Percentiles rank a stretch among this genome's conserved stretches.
These are phyloP conservation scores for Panicum miliaceum DNA, from an alignment of 176 grass and related monocot genomes.

Conservation along the genomic window DNA sequence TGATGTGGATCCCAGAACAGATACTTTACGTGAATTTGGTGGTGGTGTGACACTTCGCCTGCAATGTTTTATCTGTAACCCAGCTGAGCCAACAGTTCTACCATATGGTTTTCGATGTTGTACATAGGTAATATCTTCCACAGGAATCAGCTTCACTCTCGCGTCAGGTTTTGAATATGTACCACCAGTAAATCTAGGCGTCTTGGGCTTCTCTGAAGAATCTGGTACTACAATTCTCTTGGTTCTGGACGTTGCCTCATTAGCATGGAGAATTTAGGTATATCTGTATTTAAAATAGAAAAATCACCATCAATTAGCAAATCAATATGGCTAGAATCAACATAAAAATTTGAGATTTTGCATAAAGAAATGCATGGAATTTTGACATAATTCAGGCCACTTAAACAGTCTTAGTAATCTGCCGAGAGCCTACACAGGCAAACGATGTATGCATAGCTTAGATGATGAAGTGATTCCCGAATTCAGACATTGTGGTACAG, in stretches of 20 bases:
- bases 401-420: background rate
- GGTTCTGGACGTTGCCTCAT: background rate
- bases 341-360: slow-evolving; percentile 1
- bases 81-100: slow-evolving; percentile 39
- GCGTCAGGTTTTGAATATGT: slow-evolving; percentile 52
- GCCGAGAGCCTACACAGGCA: slow-evolving; percentile 6
- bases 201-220: slow-evolving; percentile 27
- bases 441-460: slow-evolving; percentile 13
- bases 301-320: slow-evolving; percentile 8
- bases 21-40: slow-evolving; percentile 37
- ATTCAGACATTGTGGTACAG: background rate
- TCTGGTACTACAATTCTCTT: background rate
- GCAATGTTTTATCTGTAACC: slow-evolving; percentile 25
- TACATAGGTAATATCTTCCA: slow-evolving; percentile 57
- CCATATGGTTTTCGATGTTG: slow-evolving; percentile 32
- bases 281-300: slow-evolving; percentile 33
- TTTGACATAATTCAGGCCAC: slow-evolving; percentile 1
- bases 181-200: slow-evolving; percentile 32
- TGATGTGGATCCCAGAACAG: slow-evolving; percentile 10
- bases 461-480: background rate
- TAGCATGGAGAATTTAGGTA: background rate
- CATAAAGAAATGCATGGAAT: slow-evolving; percentile 12
- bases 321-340: slow-evolving; percentile 16
- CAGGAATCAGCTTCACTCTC: slow-evolving; percentile 67
- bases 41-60: slow-evolving; percentile 44